Evolutionary conservation across 192 early-diverging fungal genomes (phyloP).

Genomic region (Mortierella hygrophila): DNA sequence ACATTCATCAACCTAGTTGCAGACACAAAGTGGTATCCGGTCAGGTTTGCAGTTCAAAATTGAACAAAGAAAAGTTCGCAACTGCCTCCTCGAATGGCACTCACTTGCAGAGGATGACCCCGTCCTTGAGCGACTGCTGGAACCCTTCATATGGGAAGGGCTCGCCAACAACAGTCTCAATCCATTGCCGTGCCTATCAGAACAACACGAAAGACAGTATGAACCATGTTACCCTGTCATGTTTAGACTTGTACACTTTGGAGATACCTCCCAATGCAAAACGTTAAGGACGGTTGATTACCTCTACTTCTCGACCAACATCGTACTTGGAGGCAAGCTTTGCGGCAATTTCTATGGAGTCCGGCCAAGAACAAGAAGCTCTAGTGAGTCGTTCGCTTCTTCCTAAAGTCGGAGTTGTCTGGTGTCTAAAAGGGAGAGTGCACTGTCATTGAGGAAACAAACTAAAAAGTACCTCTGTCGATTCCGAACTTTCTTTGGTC

Average conservation of each 20-base stretch:
- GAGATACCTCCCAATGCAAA: background rate
- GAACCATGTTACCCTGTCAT: too few relatives aligned
- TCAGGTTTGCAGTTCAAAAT: background rate
- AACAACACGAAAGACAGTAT: background rate
- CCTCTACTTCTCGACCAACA: conserved; percentile 30
- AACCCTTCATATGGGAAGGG: conserved; percentile 64
- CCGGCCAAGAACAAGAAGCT: too few relatives aligned
- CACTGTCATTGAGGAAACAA: background rate
- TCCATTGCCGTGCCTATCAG: conserved; percentile 73
- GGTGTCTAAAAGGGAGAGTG: background rate
- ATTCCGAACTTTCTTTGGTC: conserved; percentile 25
- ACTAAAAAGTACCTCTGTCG: conserved; percentile 20
- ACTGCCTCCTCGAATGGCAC: background rate
- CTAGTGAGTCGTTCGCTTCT: background rate
- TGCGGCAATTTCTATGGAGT: conserved; percentile 26
- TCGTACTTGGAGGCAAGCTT: conserved; percentile 42
- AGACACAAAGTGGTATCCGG: background rate
- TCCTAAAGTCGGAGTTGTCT: background rate
- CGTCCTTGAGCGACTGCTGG: conserved; percentile 78
- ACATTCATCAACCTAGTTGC: conserved; percentile 64
- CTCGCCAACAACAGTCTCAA: conserved; percentile 73
- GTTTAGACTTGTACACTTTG: background rate
- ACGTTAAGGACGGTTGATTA: conserved; percentile 8
- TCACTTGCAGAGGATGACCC: conserved; percentile 81
- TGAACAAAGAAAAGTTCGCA: background rate